These are phyloP conservation scores for Exophiala sideris DNA, from an alignment of 2,329 filamentous ascomycete species.

Conservation along the genomic window DNA sequence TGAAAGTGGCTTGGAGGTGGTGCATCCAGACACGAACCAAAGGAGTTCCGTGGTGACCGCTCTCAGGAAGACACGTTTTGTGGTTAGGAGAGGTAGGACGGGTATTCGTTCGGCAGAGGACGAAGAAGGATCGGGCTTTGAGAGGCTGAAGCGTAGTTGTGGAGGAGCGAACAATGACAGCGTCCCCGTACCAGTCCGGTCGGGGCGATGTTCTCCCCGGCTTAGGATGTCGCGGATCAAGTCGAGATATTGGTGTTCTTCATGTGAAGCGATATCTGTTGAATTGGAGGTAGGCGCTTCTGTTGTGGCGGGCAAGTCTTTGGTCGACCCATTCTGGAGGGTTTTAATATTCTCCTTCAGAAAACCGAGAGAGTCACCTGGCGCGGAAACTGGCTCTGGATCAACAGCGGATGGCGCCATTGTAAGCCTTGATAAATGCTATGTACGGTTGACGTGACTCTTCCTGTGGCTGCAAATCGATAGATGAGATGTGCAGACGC, in stretches of 20 bases:
- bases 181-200: conserved; percentile 91
- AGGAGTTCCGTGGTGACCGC: conserved; percentile 89
- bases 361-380: conserved; percentile 21
- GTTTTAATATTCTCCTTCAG: conserved; percentile 25
- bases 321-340: conserved; percentile 3
- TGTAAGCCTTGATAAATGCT: neutral
- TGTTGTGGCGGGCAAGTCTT: neutral
- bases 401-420: conserved; percentile 26
- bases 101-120: conserved; percentile 47
- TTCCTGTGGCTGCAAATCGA: too few species aligned
- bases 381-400: conserved; percentile 2
- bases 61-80: conserved; percentile 90
- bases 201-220: conserved; percentile 81
- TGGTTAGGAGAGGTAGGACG: conserved; percentile 88
- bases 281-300: neutral
- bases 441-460: too few species aligned
- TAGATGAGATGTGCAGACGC: too few species aligned
- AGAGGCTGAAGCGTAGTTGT: conserved; percentile 82
- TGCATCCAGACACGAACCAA: conserved; percentile 88
- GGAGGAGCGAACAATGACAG: conserved; percentile 82
- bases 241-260: conserved; percentile 92
- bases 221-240: conserved; percentile 81
- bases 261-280: conserved; percentile 45
- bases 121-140: conserved; percentile 46
- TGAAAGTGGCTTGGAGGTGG: conserved; percentile 72